Evolutionary conservation across 2,329 filamentous ascomycete genomes (phyloP).

Genomic region (Trichoderma pleuroti): DNA sequence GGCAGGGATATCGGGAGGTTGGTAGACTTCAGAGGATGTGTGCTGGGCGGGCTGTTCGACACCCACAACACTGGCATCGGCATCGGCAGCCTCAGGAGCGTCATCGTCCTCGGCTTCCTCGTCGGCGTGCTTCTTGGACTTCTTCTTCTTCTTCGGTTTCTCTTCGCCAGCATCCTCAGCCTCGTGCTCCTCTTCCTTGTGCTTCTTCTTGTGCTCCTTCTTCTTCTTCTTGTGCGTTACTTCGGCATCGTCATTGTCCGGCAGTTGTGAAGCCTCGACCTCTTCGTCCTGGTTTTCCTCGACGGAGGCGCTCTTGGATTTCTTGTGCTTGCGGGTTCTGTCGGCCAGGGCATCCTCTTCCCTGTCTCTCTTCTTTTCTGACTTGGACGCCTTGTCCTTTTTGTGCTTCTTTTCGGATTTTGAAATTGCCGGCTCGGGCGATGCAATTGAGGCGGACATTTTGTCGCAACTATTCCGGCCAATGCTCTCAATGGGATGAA

Average conservation of each 20-base stretch:
- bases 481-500: neutral
- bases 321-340: slow-evolving; percentile 48
- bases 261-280: slow-evolving; percentile 13
- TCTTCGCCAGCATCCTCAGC: slow-evolving; percentile 22
- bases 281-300: slow-evolving; percentile 28
- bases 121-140: slow-evolving; percentile 33
- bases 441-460: slow-evolving; percentile 27
- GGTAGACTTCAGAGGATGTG: slow-evolving; percentile 34
- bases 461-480: neutral
- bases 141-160: slow-evolving; percentile 34
- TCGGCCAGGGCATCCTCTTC: slow-evolving; percentile 41
- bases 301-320: slow-evolving; percentile 45
- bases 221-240: slow-evolving; percentile 35
- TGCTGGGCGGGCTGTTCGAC: slow-evolving; percentile 33
- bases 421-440: slow-evolving; percentile 29
- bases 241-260: slow-evolving; percentile 31
- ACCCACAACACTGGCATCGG: slow-evolving; percentile 30
- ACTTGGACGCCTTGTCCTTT: slow-evolving; percentile 33
- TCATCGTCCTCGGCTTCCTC: slow-evolving; percentile 25
- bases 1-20: slow-evolving; percentile 38
- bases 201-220: slow-evolving; percentile 27
- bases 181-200: slow-evolving; percentile 26
- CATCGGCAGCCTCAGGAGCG: slow-evolving; percentile 23
- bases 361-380: slow-evolving; percentile 44
- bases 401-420: slow-evolving; percentile 41